Percentiles rank a stretch among this genome's conserved stretches.
These are phyloP conservation scores for Thymus quinquecostatus DNA, from an alignment of 257 asterid genomes.

Conservation along the genomic window DNA sequence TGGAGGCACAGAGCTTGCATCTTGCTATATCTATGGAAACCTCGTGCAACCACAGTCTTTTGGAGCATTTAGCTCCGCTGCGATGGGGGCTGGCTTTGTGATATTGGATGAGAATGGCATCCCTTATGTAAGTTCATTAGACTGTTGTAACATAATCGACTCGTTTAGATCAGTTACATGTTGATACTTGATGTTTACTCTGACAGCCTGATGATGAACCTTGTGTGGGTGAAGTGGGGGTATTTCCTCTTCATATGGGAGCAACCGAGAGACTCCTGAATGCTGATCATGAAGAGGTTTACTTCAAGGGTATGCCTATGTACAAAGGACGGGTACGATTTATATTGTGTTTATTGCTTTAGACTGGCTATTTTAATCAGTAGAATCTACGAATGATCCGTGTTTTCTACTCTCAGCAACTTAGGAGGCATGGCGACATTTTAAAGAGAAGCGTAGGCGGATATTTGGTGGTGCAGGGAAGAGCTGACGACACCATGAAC, in stretches of 20 bases:
- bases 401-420: slow-evolving; percentile 52
- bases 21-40: slow-evolving; percentile 74
- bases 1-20: slow-evolving; percentile 97
- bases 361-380: not conserved
- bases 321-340: slow-evolving; percentile 75
- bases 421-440: slow-evolving; percentile 91
- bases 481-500: slow-evolving; percentile 99
- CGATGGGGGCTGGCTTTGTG: slow-evolving; percentile 78
- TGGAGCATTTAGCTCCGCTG: slow-evolving; percentile 81
- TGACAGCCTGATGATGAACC: slow-evolving; percentile 75
- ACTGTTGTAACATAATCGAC: not conserved
- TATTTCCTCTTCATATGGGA: slow-evolving; percentile 78
- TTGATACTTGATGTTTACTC: not conserved
- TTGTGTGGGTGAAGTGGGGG: slow-evolving; percentile 87
- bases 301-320: slow-evolving; percentile 88
- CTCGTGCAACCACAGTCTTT: slow-evolving; percentile 91
- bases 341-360: not conserved
- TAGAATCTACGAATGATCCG: slow-evolving; percentile 12
- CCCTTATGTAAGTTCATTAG: slow-evolving; percentile 59
- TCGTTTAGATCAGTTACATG: not conserved
- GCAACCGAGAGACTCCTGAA: slow-evolving; percentile 78
- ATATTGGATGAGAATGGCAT: slow-evolving; percentile 72
- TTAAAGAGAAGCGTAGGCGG: slow-evolving; percentile 78
- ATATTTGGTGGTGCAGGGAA: slow-evolving; percentile 69
- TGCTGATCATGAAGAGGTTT: slow-evolving; percentile 85